phyloP scores from a whole-genome alignment of 1,284 basidiomycete genomes.

The Melampsora larici-populina region DNA sequence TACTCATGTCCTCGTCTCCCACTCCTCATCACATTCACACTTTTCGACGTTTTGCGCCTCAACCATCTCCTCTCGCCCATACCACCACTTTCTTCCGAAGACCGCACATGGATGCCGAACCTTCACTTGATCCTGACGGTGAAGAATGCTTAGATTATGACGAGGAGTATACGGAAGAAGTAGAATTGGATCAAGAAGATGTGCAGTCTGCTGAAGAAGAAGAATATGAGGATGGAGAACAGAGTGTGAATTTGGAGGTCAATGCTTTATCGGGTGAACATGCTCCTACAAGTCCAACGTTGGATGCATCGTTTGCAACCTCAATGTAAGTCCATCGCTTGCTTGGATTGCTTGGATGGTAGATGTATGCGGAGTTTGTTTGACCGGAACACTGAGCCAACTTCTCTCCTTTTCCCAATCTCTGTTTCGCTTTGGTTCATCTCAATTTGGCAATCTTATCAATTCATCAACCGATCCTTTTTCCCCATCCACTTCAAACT shows the following conservation, averaged over 20 bases:
- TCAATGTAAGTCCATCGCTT: conserved; percentile 26
- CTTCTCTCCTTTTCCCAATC: not conserved
- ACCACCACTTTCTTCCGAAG: conserved; percentile 1
- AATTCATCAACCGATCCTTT: not conserved
- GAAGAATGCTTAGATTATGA: conserved; percentile 3
- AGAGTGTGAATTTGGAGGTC: not conserved
- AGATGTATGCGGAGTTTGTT: not conserved
- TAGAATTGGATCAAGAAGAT: conserved; percentile 6
- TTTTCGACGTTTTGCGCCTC: conserved; percentile 26
- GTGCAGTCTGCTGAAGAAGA: not conserved
- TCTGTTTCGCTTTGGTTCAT: not conserved
- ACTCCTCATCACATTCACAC: conserved; percentile 28
- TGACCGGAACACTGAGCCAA: not conserved
- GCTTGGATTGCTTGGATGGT: not conserved
- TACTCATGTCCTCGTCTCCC: conserved; percentile 36
- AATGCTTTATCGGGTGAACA: not conserved
- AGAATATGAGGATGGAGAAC: conserved; percentile 21
- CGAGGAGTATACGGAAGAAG: not conserved
- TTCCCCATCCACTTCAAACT: not conserved
- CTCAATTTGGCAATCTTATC: not conserved
- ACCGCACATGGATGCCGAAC: not conserved
- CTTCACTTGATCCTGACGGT: not conserved
- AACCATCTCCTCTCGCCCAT: conserved; percentile 26
- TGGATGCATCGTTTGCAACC: conserved; percentile 38
- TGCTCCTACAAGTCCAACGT: conserved; percentile 18